A percentile compares a stretch with the other conserved stretches of the same genome.
phyloP scores from a whole-genome alignment of 805 yeast genomes.

The Citeromyces matritensis region DNA sequence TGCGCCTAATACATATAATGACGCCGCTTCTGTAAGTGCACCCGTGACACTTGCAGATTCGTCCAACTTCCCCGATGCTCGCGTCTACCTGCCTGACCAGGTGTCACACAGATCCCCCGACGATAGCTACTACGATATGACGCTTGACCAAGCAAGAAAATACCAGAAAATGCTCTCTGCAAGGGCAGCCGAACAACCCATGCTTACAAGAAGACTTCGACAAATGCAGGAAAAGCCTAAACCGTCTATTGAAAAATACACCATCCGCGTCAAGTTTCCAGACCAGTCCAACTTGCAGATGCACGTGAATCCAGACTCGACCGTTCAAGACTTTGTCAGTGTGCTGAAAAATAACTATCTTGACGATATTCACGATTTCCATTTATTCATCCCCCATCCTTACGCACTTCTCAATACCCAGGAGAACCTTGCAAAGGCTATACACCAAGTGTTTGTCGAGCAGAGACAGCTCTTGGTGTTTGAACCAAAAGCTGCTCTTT shows the following conservation, averaged over 20 bases:
- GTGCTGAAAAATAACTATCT: constrained; percentile 11
- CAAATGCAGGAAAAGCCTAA: constrained; percentile 14
- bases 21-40: too few species aligned
- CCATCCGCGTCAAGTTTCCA: constrained; percentile 40
- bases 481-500: constrained; percentile 5
- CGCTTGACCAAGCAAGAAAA: constrained; percentile 33
- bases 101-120: constrained; percentile 5
- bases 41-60: too few species aligned
- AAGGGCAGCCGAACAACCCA: constrained; percentile 19
- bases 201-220: constrained; percentile 14
- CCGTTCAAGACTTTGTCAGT: constrained; percentile 11
- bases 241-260: constrained; percentile 15
- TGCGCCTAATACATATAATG: too few species aligned
- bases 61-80: too few species aligned
- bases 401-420: constrained; percentile 12
- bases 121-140: constrained; percentile 26
- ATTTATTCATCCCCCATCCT: constrained; percentile 35
- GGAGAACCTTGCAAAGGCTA: constrained; percentile 13
- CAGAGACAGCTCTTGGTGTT: constrained; percentile 10
- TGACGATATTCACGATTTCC: constrained; percentile 7
- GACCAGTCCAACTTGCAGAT: constrained; percentile 37
- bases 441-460: constrained; percentile 25
- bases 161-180: constrained; percentile 34
- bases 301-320: constrained; percentile 27
- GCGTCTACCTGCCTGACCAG: too few species aligned